phyloP scores from a whole-genome alignment of 129 eudicot genomes.

The Ambrosia trifida region DNA sequence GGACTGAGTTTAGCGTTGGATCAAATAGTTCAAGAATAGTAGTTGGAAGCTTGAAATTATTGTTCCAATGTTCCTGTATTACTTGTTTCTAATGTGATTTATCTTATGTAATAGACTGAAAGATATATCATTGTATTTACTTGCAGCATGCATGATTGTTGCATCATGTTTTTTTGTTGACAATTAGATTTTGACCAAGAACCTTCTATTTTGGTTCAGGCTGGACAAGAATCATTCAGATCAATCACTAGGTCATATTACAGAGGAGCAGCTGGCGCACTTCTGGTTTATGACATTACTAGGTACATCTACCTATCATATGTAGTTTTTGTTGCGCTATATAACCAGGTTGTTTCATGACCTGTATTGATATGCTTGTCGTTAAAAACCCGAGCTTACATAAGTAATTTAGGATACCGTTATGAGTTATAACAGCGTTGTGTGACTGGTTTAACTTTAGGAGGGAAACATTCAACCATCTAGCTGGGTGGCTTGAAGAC shows the following conservation, averaged over 20 bases:
- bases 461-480: slow-evolving; percentile 89
- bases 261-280: slow-evolving; percentile 98
- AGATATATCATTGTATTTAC: slow-evolving; percentile 7
- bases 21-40: neutral
- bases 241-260: slow-evolving; percentile 86
- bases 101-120: neutral
- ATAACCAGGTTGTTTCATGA: slow-evolving; percentile 5
- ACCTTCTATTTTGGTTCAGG: slow-evolving; percentile 46
- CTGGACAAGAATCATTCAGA: slow-evolving; percentile 90
- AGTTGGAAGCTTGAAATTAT: neutral
- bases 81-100: slow-evolving; percentile 6
- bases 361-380: neutral
- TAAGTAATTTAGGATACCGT: neutral
- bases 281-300: slow-evolving; percentile 84
- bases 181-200: neutral
- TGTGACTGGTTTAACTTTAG: slow-evolving; percentile 28
- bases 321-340: slow-evolving; percentile 3
- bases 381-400: neutral
- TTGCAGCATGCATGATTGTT: slow-evolving; percentile 1
- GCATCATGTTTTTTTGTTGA: slow-evolving; percentile 2
- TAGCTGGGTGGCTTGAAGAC: slow-evolving; percentile 96
- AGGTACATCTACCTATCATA: slow-evolving; percentile 44
- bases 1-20: neutral
- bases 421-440: slow-evolving; percentile 5
- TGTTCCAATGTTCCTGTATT: neutral